Percentiles rank a stretch among this genome's conserved stretches.
Evolutionary conservation across 495 filamentous ascomycete genomes (phyloP).

Genomic region (Neurospora cerealis): DNA sequence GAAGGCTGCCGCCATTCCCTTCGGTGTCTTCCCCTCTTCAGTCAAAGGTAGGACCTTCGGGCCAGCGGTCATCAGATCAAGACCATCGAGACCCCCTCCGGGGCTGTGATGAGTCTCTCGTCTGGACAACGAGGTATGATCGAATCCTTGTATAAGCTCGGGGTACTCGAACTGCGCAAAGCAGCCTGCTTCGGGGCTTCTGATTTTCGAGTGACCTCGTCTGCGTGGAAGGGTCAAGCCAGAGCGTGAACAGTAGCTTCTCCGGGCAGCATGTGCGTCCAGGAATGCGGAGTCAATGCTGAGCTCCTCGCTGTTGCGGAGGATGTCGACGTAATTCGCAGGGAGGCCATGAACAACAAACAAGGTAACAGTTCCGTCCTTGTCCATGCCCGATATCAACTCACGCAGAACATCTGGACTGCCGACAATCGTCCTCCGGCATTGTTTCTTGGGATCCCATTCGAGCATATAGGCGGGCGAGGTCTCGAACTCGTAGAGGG

Average conservation of each 20-base stretch:
- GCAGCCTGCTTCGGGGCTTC: neutral
- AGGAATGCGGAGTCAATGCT: slow-evolving; percentile 22
- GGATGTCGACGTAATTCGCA: slow-evolving; percentile 7
- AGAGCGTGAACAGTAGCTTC: slow-evolving; percentile 14
- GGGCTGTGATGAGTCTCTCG: neutral
- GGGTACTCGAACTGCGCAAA: slow-evolving; percentile 26
- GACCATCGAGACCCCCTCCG: neutral
- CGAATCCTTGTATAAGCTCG: slow-evolving; percentile 13
- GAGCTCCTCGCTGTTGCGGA: slow-evolving; percentile 6
- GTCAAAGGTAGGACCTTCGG: slow-evolving; percentile 4
- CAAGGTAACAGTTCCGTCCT: slow-evolving; percentile 2
- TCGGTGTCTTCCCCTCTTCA: slow-evolving; percentile 1
- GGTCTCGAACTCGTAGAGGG: neutral
- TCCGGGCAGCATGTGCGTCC: slow-evolving; percentile 19
- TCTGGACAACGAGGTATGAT: neutral
- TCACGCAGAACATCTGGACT: slow-evolving; percentile 8
- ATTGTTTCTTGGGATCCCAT: neutral
- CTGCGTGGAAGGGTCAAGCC: neutral
- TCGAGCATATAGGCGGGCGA: neutral
- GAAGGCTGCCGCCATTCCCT: slow-evolving; percentile 12
- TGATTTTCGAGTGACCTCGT: neutral
- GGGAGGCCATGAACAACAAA: slow-evolving; percentile 23
- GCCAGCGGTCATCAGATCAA: slow-evolving; percentile 4
- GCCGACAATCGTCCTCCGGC: neutral
- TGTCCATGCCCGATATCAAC: neutral